Evolutionary conservation across 805 yeast genomes (phyloP), one percentile per base, ranked within the genome.

Genomic region (Zygoascus biomembranicola): DNA sequence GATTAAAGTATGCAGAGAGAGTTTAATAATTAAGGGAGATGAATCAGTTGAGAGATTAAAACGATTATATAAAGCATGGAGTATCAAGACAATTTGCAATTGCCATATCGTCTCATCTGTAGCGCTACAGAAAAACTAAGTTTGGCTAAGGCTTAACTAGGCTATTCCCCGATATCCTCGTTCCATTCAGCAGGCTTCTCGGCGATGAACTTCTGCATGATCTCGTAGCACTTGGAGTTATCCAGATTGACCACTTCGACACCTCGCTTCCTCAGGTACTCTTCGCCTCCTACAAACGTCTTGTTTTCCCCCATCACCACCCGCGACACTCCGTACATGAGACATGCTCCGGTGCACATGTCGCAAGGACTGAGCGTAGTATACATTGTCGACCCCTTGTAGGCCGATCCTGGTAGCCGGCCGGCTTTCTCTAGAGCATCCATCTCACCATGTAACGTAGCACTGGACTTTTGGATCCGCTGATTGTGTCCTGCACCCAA

Each of bases 271-370:
- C 68, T 66, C 62, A 92, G 74, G 67, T 82, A 81, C 44, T 82
- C 85, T 67, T 92, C 97, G 28, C 87, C 95, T 11, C 97, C 97
- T 35, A 76, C 60, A 61, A 86, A 92, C 32, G 85, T 92, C 52
- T 71, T 79, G 69, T 90, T 90, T 67, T 92, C 99, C 32, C 97
- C 97, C 68, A 90, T 63, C 0, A 92, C 97, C 43, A 88, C 85
- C 58, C 97, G 77, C 63, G 84, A 83, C 60, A 92, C 78, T 43
- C 96, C 96, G 71, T 90, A 92, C 76, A 92, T 74, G 51, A 92
- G 64, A 58, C 92, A 86, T 5, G 97, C 95, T 19, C 98, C 98
- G 4, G 94, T 80, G 68, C 98, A 92, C 97, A 92, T 92, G 60
- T 83, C 78, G 68, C 98, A 92, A 2, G 98, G 97, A 8, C 96